Percentiles rank a stretch among this genome's conserved stretches.
Conservation (phyloP, 2,329 filamentous ascomycete species). For the Aureobasidium namibiae region DNA sequence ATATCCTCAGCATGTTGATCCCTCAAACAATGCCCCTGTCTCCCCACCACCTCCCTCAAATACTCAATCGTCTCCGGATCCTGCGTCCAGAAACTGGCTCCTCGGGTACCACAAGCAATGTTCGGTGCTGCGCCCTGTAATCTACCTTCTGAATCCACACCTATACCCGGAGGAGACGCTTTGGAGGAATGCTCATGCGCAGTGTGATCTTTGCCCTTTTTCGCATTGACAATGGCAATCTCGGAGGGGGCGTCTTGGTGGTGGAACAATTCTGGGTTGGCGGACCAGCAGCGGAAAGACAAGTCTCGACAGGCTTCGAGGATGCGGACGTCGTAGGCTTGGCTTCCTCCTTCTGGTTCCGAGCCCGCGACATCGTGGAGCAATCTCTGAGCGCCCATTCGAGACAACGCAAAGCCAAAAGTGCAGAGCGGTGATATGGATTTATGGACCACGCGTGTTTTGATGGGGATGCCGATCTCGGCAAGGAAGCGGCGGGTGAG, state of each 20-base stretch:
- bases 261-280: slow-evolving; percentile 34
- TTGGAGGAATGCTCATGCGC: slow-evolving; percentile 11
- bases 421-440: slow-evolving; percentile 37
- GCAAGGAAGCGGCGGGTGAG: slow-evolving; percentile 32
- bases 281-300: slow-evolving; percentile 28
- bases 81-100: slow-evolving; percentile 29
- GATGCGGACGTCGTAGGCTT: slow-evolving; percentile 34
- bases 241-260: slow-evolving; percentile 28
- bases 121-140: slow-evolving; percentile 20
- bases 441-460: slow-evolving; percentile 32
- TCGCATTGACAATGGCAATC: slow-evolving; percentile 27
- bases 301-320: slow-evolving; percentile 31
- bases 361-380: slow-evolving; percentile 28
- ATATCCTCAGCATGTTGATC: slow-evolving; percentile 12
- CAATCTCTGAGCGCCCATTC: slow-evolving; percentile 26
- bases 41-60: slow-evolving; percentile 30
- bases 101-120: slow-evolving; percentile 31
- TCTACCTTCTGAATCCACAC: neutral
- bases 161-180: neutral
- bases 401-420: slow-evolving; percentile 37
- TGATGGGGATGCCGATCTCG: slow-evolving; percentile 27
- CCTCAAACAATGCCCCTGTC: slow-evolving; percentile 31
- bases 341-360: slow-evolving; percentile 22
- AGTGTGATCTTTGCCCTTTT: slow-evolving; percentile 10
- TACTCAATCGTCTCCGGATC: slow-evolving; percentile 25